Evolutionary conservation across 2,329 filamentous ascomycete genomes (phyloP).

Genomic region (Xylariales sp.): DNA sequence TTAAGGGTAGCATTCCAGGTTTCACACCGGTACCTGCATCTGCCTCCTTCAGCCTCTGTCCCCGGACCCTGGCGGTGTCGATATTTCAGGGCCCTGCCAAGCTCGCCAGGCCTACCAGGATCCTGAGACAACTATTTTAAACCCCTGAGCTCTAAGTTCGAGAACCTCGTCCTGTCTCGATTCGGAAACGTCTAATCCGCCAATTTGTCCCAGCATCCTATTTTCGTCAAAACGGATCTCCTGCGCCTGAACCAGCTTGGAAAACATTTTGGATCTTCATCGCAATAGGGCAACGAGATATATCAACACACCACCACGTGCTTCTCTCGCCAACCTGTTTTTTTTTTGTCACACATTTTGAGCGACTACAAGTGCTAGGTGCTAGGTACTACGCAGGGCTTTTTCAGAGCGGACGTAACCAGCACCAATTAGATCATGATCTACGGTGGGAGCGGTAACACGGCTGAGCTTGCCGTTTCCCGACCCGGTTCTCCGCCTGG

Average conservation of each 20-base stretch:
- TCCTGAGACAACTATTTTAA: conserved; percentile 30
- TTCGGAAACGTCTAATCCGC: conserved; percentile 19
- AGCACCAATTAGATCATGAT: conserved; percentile 52
- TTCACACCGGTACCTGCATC: conserved; percentile 16
- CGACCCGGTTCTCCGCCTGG: conserved; percentile 78
- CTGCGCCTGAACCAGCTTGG: conserved; percentile 1
- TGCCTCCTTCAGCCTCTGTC: conserved; percentile 15
- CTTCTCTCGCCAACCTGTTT: background rate
- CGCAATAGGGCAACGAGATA: background rate
- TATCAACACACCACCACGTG: conserved; percentile 3
- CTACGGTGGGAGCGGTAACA: conserved; percentile 53
- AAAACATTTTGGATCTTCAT: background rate
- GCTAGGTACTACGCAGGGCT: conserved; percentile 5
- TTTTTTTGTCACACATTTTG: background rate
- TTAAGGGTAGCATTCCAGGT: background rate
- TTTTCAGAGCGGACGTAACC: conserved; percentile 28
- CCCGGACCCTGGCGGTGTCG: background rate
- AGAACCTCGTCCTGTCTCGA: conserved; percentile 22
- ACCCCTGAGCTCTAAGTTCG: conserved; percentile 24
- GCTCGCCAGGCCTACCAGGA: conserved; percentile 20
- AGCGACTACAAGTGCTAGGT: background rate
- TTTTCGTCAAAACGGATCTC: conserved; percentile 21
- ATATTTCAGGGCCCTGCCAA: conserved; percentile 14
- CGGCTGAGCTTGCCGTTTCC: conserved; percentile 54
- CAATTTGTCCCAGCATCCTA: conserved; percentile 17